phyloP scores from a whole-genome alignment of 2,329 filamentous ascomycete genomes.

The Talaromyces verruculosus region DNA sequence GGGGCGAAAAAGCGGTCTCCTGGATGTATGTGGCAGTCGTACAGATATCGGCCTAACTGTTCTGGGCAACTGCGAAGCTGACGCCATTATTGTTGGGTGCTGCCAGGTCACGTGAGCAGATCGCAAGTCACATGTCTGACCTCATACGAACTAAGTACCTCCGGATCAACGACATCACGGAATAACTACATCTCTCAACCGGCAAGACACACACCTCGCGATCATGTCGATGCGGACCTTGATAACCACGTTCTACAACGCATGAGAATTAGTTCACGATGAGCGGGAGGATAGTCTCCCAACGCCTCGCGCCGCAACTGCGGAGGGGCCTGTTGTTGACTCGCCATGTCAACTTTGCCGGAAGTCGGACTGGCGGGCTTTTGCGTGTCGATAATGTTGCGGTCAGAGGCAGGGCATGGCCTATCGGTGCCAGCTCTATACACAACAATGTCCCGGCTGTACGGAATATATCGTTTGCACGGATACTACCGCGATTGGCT shows the following conservation, averaged over 20 bases:
- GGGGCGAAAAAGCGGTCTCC: conserved; percentile 17
- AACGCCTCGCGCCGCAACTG: conserved; percentile 66
- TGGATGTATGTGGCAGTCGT: conserved; percentile 1
- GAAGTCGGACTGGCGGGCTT: conserved; percentile 66
- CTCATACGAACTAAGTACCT: background rate
- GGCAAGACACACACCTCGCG: background rate
- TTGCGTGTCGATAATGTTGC: conserved; percentile 65
- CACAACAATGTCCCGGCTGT: conserved; percentile 70
- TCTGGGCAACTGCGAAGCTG: conserved; percentile 7
- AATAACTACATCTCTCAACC: background rate
- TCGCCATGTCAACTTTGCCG: conserved; percentile 63
- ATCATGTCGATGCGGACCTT: conserved; percentile 17
- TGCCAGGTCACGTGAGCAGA: background rate
- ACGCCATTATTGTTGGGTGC: conserved; percentile 11
- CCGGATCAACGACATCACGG: conserved; percentile 5
- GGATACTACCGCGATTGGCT: conserved; percentile 78
- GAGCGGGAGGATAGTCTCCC: conserved; percentile 74
- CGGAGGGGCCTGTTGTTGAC: conserved; percentile 59
- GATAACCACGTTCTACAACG: conserved; percentile 22
- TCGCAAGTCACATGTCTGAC: conserved; percentile 4
- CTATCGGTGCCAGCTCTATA: conserved; percentile 73
- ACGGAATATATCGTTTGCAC: conserved; percentile 65
- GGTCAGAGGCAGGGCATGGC: conserved; percentile 68
- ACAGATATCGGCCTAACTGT: conserved; percentile 10
- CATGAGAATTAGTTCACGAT: conserved; percentile 51